Percentiles rank a stretch among this genome's conserved stretches.
phyloP scores from a whole-genome alignment of 169 alveolate species.

The Prorocentrum cordatum region DNA sequence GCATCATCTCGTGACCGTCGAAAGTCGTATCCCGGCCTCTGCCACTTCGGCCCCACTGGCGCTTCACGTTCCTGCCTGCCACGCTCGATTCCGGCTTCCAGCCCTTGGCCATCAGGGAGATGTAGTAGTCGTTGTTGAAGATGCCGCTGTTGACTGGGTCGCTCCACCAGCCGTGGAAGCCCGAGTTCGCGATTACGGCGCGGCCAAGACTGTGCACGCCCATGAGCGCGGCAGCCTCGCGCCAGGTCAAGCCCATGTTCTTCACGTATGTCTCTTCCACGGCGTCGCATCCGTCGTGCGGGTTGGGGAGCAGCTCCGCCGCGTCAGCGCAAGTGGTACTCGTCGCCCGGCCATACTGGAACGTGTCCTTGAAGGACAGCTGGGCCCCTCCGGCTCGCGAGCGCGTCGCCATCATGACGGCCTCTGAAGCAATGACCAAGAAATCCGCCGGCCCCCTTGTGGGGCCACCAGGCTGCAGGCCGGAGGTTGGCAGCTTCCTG shows the following conservation, averaged over 20 bases:
- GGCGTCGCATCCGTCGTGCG: constrained; percentile 24
- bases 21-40: constrained; percentile 6
- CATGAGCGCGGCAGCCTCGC: constrained; percentile 60
- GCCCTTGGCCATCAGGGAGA: constrained; percentile 47
- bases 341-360: constrained; percentile 40
- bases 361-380: not conserved
- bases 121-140: constrained; percentile 42
- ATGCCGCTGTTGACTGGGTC: constrained; percentile 35
- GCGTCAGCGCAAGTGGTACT: constrained; percentile 3
- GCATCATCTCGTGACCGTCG: constrained; percentile 63
- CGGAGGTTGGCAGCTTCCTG: too few species aligned
- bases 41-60: constrained; percentile 52
- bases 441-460: too few species aligned
- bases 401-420: constrained; percentile 32
- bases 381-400: not conserved
- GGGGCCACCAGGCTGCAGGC: too few species aligned
- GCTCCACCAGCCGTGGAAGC: constrained; percentile 70
- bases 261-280: constrained; percentile 23
- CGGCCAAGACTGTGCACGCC: constrained; percentile 57
- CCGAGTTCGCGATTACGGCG: constrained; percentile 22
- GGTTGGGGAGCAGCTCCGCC: constrained; percentile 24
- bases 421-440: constrained; percentile 40
- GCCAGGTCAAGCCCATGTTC: constrained; percentile 23
- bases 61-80: constrained; percentile 1
- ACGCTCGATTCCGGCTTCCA: constrained; percentile 48